Base-by-base conservation (phyloP, 2,329 filamentous ascomycete genomes). In the Fusarium acutatum region DNA sequence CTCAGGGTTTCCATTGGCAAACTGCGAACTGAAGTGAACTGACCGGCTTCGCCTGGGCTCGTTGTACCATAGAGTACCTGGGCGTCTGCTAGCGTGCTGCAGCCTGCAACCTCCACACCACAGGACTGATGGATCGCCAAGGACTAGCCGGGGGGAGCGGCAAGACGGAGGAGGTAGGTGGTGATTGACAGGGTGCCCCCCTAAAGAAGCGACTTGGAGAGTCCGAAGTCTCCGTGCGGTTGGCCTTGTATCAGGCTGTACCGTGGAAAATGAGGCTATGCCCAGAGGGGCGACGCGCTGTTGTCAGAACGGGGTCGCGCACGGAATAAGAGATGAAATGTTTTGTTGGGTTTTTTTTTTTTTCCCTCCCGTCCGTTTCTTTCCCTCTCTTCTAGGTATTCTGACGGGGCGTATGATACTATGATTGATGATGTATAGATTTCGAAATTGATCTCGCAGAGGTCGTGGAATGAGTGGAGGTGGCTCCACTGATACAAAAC, bases 101-200 rank as follows among this genome's bases (percentile, higher is more conserved):
- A 53, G 56, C 71, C 59, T 71, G 67, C 67, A 63, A 70, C 74
- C 76, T 78, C 76, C 76, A 77, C 75, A 77, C 71, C 70, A 61
- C 53, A 67, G 54, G 37, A 50, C 50, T 67, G 56, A 67, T 65
- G 69, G 75, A 78, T 78, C 74, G 74, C 66, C 75, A 70, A 69
- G 67, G 73, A 67, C 73, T 77, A 71, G 69, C 71, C 73, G 70
- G 75, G 74, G 67, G 50, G 69, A 35, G 66, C 72, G 62, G 67
- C 67, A 70, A 65, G 65, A 64, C 53, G 62, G 61, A 72, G 65
- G 50, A 38, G 24, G 24, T 28, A 54, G 30, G 58, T 70, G 65
- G 43, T 68, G 73, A 74, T 65, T 66, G 74, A 75, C 71, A 75
- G 60, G 73, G 65, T 66, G 62, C 28, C 64, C 40, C 61, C 66